phyloP scores from a whole-genome alignment of 768 basidiomycete genomes.

The Pleurotus tuber-regium region DNA sequence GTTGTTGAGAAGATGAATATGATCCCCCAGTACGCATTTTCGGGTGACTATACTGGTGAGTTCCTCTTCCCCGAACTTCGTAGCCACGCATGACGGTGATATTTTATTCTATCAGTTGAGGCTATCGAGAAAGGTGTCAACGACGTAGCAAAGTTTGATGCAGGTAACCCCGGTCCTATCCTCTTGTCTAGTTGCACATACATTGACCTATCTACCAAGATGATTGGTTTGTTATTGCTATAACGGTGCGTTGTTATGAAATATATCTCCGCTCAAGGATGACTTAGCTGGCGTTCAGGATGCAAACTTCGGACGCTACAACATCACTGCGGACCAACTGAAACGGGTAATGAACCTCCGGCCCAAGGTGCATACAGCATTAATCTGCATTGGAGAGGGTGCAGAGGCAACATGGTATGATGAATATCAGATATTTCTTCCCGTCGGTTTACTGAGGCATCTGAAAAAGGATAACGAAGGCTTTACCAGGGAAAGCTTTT shows the following conservation, averaged over 20 bases:
- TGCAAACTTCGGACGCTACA: constrained; percentile 64
- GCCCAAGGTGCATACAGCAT: constrained; percentile 63
- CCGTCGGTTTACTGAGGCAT: background rate
- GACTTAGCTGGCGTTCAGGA: too few species aligned
- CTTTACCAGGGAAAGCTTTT: constrained; percentile 59
- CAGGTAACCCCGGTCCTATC: constrained; percentile 33
- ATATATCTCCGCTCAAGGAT: too few species aligned
- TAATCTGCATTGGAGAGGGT: constrained; percentile 70
- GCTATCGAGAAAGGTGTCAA: constrained; percentile 62
- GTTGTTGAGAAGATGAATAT: constrained; percentile 68
- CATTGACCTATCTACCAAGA: constrained; percentile 31
- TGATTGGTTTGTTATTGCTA: constrained; percentile 70
- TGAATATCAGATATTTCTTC: background rate
- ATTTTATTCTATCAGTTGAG: constrained; percentile 42
- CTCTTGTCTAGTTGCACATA: too few species aligned
- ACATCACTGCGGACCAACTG: constrained; percentile 58
- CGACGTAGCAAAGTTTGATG: constrained; percentile 60
- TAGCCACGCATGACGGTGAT: constrained; percentile 4
- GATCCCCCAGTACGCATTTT: constrained; percentile 66
- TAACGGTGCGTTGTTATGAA: constrained; percentile 41
- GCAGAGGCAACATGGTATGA: constrained; percentile 60
- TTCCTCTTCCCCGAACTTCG: background rate
- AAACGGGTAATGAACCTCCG: constrained; percentile 55
- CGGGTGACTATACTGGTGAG: constrained; percentile 63
- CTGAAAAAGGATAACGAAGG: constrained; percentile 51